Percentiles rank a stretch among this genome's conserved stretches.
These are phyloP conservation scores for Trichoderma afroharzianum DNA, from an alignment of 2,329 filamentous ascomycete genomes.

Conservation along the genomic window DNA sequence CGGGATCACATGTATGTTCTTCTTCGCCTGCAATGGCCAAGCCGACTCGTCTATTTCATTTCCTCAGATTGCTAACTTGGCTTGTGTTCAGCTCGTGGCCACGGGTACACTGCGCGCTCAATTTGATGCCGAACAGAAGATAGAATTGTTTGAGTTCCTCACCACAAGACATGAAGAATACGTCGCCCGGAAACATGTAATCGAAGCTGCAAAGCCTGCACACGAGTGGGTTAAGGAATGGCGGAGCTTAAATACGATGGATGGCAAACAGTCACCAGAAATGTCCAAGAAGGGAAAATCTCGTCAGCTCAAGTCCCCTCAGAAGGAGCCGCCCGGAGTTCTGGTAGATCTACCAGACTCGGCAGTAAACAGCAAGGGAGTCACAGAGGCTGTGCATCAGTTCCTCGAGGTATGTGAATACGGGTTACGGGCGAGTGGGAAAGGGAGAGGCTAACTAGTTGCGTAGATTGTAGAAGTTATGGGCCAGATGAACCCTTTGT, in stretches of 20 bases:
- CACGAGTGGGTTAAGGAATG: constrained; percentile 66
- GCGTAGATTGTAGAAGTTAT: constrained; percentile 61
- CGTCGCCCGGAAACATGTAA: constrained; percentile 64
- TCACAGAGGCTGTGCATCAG: constrained; percentile 59
- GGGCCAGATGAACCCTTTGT: constrained; percentile 63
- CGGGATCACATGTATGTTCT: constrained; percentile 69
- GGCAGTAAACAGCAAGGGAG: constrained; percentile 55
- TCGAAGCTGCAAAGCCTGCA: constrained; percentile 58
- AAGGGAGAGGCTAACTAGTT: constrained; percentile 12
- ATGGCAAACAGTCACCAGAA: constrained; percentile 59
- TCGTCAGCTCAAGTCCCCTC: constrained; percentile 57
- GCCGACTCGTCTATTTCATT: background rate
- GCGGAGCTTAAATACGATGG: constrained; percentile 55
- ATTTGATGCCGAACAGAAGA: constrained; percentile 74
- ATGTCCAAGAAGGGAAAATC: constrained; percentile 65
- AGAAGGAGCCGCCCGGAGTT: constrained; percentile 54
- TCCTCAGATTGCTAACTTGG: constrained; percentile 26
- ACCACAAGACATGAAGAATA: constrained; percentile 78
- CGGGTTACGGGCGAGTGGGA: background rate
- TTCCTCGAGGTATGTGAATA: constrained; percentile 57
- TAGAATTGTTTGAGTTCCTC: constrained; percentile 81
- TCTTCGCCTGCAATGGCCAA: background rate
- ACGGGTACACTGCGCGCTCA: constrained; percentile 73
- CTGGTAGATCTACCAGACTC: constrained; percentile 57
- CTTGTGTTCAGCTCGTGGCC: constrained; percentile 60